phyloP scores from a whole-genome alignment of 768 basidiomycete species.

The Calocera viscosa region DNA sequence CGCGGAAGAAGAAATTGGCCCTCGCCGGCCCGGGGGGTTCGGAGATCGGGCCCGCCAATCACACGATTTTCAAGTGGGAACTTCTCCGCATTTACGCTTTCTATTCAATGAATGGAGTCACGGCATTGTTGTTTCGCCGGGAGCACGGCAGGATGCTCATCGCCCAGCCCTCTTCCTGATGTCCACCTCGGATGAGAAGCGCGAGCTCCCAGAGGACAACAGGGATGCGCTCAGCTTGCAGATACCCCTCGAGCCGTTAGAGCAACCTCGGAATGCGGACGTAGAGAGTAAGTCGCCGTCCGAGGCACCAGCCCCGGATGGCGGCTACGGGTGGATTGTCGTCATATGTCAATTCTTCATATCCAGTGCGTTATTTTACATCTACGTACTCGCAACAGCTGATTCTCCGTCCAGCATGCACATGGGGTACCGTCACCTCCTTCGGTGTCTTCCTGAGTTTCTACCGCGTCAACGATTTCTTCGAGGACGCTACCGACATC shows the following conservation, averaged over 20 bases:
- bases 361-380: constrained; percentile 21
- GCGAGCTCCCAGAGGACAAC: neutral
- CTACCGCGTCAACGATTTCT: constrained; percentile 11
- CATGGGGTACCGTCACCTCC: constrained; percentile 23
- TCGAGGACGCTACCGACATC: constrained; percentile 19
- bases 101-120: too few species aligned
- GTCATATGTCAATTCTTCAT: constrained; percentile 20
- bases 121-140: too few species aligned
- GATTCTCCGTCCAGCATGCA: neutral
- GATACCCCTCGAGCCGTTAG: neutral
- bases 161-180: neutral
- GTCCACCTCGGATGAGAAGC: neutral
- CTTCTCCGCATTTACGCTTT: too few species aligned
- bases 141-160: too few species aligned
- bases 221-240: constrained; percentile 6
- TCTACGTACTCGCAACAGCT: neutral
- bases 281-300: neutral
- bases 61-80: too few species aligned
- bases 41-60: too few species aligned
- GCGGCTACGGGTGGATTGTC: constrained; percentile 30
- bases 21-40: too few species aligned
- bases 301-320: constrained; percentile 21
- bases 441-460: constrained; percentile 22
- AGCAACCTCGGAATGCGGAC: neutral
- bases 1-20: too few species aligned